phyloP scores from a whole-genome alignment of 345 rosid genomes.

The Eucalyptus erythrocorys region DNA sequence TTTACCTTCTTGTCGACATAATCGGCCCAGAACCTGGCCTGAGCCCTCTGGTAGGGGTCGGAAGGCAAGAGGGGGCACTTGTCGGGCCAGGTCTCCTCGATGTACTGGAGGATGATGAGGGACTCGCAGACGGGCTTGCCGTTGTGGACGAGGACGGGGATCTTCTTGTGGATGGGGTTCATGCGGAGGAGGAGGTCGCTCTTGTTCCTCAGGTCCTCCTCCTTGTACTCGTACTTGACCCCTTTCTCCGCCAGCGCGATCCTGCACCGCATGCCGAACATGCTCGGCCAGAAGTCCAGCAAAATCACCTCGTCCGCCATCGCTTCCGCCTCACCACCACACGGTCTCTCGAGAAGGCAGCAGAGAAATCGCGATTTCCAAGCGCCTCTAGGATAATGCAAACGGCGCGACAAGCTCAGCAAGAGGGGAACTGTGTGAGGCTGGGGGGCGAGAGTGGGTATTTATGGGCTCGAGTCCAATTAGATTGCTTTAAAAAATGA shows the following conservation, averaged over 20 bases:
- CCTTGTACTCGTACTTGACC: conserved; percentile 2
- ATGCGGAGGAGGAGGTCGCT: background rate
- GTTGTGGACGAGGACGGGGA: background rate
- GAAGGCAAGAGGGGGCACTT: background rate
- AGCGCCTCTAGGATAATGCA: background rate
- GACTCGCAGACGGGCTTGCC: background rate
- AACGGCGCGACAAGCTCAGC: background rate
- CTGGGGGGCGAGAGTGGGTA: background rate
- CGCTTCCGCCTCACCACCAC: background rate
- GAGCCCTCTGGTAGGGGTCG: conserved; percentile 10
- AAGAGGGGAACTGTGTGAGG: too few relatives aligned
- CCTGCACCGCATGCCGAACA: conserved; percentile 12
- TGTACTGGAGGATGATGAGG: background rate
- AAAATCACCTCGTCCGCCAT: conserved; percentile 2
- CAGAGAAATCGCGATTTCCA: too few relatives aligned
- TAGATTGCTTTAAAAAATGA: background rate
- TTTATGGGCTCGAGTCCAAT: background rate
- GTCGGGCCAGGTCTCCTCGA: conserved; percentile 4
- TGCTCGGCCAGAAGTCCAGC: conserved; percentile 18
- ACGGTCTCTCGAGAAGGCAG: background rate
- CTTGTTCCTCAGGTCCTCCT: conserved; percentile 11
- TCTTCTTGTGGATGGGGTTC: background rate
- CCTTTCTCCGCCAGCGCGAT: conserved; percentile 12
- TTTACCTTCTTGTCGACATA: conserved; percentile 15
- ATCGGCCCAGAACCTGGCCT: conserved; percentile 21